These are phyloP conservation scores for Ceriops zippeliana DNA, from an alignment of 345 rosid genomes.

Conservation along the genomic window DNA sequence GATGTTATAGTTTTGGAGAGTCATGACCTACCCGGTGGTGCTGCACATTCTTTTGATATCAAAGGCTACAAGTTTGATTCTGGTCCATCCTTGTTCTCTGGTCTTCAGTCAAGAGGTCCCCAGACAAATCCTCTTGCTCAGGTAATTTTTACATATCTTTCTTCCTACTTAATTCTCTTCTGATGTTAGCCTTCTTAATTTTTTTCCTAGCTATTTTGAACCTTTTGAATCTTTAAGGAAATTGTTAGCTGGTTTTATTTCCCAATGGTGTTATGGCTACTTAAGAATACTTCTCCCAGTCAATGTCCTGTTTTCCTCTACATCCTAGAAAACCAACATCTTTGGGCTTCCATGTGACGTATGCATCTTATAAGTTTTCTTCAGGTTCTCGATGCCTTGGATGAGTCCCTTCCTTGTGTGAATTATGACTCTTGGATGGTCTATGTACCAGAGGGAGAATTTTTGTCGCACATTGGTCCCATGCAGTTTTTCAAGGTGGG, in stretches of 20 bases:
- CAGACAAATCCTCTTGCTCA: slow-evolving; percentile 97
- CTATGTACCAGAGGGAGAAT: slow-evolving; percentile 86
- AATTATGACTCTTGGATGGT: slow-evolving; percentile 98
- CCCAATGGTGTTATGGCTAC: too few species aligned
- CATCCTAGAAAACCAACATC: too few species aligned
- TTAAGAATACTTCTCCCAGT: too few species aligned
- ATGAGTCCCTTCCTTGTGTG: slow-evolving; percentile 75
- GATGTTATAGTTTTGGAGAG: slow-evolving; percentile 84
- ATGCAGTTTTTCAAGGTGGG: slow-evolving; percentile 86
- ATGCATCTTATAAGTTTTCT: slow-evolving; percentile 7
- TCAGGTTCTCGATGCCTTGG: slow-evolving; percentile 88
- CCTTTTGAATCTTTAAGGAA: too few species aligned
- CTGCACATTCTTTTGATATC: slow-evolving; percentile 80
- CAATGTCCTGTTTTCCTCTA: too few species aligned
- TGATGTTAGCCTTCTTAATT: too few species aligned
- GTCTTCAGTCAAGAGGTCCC: slow-evolving; percentile 80
- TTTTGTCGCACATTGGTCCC: slow-evolving; percentile 86
- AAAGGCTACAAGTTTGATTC: slow-evolving; percentile 87
- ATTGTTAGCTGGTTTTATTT: too few species aligned
- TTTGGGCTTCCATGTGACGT: not conserved
- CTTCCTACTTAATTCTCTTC: not conserved
- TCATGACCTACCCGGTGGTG: slow-evolving; percentile 84
- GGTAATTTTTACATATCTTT: slow-evolving; percentile 29
- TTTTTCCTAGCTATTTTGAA: too few species aligned
- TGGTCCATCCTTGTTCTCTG: slow-evolving; percentile 91